phyloP scores from a whole-genome alignment of 345 rosid genomes.

The Salix caprea region DNA sequence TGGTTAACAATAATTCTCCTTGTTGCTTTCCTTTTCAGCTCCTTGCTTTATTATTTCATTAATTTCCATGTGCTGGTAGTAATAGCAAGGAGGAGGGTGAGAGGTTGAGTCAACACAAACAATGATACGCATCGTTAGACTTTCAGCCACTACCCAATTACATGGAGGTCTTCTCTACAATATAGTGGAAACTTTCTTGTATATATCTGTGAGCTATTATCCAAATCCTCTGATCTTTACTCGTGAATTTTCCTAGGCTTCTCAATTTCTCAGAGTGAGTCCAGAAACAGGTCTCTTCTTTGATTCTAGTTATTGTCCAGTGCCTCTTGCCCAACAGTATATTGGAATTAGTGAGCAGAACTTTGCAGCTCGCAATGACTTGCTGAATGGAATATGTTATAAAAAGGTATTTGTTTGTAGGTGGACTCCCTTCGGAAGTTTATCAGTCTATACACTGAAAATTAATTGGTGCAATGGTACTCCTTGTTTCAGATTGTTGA shows the following conservation, averaged over 20 bases:
- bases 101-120: slow-evolving; percentile 98
- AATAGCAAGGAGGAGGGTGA: background rate
- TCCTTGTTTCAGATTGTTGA: slow-evolving; percentile 61
- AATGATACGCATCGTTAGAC: slow-evolving; percentile 97
- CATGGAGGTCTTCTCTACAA: slow-evolving; percentile 55
- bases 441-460: slow-evolving; percentile 13
- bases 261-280: slow-evolving; percentile 91
- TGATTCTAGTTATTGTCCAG: slow-evolving; percentile 97
- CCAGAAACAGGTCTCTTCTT: slow-evolving; percentile 89
- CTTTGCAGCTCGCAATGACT: slow-evolving; percentile 71
- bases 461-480: slow-evolving; percentile 18
- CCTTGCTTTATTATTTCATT: too few relatives aligned
- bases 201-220: background rate
- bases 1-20: too few relatives aligned
- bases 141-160: slow-evolving; percentile 98
- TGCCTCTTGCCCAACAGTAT: slow-evolving; percentile 96
- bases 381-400: slow-evolving; percentile 89
- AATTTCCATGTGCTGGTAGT: too few relatives aligned
- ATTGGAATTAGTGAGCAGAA: slow-evolving; percentile 94
- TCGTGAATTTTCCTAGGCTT: slow-evolving; percentile 53
- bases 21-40: too few relatives aligned
- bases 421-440: slow-evolving; percentile 7
- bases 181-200: slow-evolving; percentile 9
- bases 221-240: background rate
- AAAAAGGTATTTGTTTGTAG: slow-evolving; percentile 56